Evolutionary conservation across 1,284 basidiomycete species (phyloP).

Genomic region (Puccinia hordei): DNA sequence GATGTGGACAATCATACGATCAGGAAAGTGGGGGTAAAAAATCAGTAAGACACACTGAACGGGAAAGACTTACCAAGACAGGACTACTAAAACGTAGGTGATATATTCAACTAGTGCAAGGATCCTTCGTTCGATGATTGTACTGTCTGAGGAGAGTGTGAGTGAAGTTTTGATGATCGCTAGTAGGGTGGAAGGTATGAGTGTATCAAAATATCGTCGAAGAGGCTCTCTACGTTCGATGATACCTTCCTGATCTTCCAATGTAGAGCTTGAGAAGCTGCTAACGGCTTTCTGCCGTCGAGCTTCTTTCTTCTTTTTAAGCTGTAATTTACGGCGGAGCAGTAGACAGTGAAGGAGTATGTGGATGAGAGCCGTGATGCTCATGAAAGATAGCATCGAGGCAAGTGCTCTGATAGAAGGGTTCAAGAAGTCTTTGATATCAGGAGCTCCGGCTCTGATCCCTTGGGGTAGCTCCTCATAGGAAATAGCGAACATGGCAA

Average conservation of each 20-base stretch:
- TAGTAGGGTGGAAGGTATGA: constrained; percentile 27
- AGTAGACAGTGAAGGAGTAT: constrained; percentile 17
- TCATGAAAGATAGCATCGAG: constrained; percentile 30
- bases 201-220: constrained; percentile 17
- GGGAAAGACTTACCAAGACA: constrained; percentile 33
- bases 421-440: constrained; percentile 10
- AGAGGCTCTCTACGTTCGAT: background rate
- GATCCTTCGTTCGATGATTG: constrained; percentile 31
- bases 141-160: constrained; percentile 28
- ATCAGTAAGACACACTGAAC: too few relatives aligned
- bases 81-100: constrained; percentile 25
- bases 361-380: background rate
- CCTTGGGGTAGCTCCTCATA: constrained; percentile 11
- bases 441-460: constrained; percentile 26
- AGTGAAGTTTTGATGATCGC: constrained; percentile 29
- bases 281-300: constrained; percentile 8
- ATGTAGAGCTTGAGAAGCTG: constrained; percentile 22
- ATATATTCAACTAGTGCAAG: constrained; percentile 34
- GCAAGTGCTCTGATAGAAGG: constrained; percentile 29
- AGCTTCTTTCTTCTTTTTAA: constrained; percentile 1
- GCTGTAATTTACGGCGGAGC: background rate
- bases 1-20: background rate
- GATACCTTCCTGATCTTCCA: background rate
- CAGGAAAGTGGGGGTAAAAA: too few relatives aligned
- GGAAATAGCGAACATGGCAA: constrained; percentile 27